Evolutionary conservation across 139 green algal genomes (phyloP).

Genomic region (Monoraphidium neglectum): DNA sequence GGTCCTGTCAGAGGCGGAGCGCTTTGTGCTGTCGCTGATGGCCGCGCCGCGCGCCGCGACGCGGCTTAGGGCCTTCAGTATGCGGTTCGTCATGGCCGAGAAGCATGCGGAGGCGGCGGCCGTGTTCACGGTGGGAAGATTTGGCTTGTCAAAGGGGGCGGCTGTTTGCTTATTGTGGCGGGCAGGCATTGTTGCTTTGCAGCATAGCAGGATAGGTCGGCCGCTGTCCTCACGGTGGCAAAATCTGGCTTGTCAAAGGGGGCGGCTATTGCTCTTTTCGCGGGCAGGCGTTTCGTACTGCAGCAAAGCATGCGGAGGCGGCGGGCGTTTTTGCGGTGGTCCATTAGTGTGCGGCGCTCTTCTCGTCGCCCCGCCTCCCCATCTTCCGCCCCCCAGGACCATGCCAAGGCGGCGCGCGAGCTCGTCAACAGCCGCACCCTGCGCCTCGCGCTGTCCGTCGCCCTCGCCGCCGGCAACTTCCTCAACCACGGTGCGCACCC

Average conservation of each 20-base stretch:
- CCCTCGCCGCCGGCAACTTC: constrained; percentile 55
- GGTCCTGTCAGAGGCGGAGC: constrained; percentile 33
- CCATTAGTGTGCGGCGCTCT: constrained; percentile 29
- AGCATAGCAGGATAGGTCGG: too few relatives aligned
- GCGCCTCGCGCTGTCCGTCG: constrained; percentile 31
- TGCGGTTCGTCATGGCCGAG: constrained; percentile 39
- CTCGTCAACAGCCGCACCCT: constrained; percentile 35
- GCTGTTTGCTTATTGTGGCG: too few relatives aligned
- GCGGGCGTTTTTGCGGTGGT: too few relatives aligned
- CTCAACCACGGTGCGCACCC: constrained; percentile 63
- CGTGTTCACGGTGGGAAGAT: constrained; percentile 26
- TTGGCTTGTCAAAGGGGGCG: too few relatives aligned
- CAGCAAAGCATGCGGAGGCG: too few relatives aligned
- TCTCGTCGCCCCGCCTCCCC: too few relatives aligned
- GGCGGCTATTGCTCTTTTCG: too few relatives aligned
- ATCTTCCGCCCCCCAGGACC: too few relatives aligned
- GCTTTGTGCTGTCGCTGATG: constrained; percentile 37
- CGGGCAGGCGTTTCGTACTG: too few relatives aligned
- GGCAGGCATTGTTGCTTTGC: too few relatives aligned
- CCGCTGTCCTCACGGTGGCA: too few relatives aligned
- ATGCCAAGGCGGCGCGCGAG: constrained; percentile 36
- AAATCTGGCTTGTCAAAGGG: too few relatives aligned
- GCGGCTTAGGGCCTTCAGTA: constrained; percentile 32
- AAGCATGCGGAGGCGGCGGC: constrained; percentile 26
- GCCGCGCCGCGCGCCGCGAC: constrained; percentile 35